These are phyloP conservation scores for Talaromyces borbonicus DNA, from an alignment of 495 filamentous ascomycete genomes.

Conservation along the genomic window DNA sequence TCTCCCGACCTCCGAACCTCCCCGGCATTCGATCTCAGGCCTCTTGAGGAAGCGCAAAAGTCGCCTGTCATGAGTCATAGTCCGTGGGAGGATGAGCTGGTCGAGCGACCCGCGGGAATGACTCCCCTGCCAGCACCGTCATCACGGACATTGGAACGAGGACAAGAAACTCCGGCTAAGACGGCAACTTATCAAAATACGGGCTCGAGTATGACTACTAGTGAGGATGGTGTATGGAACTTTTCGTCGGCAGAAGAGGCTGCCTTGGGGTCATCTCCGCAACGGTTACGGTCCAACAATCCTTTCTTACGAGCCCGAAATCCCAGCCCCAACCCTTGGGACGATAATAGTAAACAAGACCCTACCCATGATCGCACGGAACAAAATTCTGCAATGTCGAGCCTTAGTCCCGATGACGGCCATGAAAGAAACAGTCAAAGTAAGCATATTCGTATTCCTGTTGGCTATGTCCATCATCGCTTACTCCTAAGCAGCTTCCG, in stretches of 20 bases:
- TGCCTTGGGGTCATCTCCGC: conserved; percentile 1
- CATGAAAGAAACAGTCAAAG: conserved; percentile 9
- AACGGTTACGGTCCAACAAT: conserved; percentile 31
- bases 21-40: conserved; percentile 35
- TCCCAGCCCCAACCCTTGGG: conserved; percentile 16
- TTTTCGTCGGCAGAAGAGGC: not conserved
- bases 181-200: conserved; percentile 9
- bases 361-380: not conserved
- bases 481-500: conserved; percentile 22
- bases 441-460: not conserved
- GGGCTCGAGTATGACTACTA: not conserved
- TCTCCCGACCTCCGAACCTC: conserved; percentile 36
- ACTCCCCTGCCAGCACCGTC: not conserved
- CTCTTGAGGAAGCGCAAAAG: conserved; percentile 33
- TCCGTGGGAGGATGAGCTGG: conserved; percentile 26
- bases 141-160: not conserved
- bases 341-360: conserved; percentile 15
- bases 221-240: not conserved
- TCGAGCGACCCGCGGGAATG: conserved; percentile 14
- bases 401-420: not conserved
- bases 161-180: not conserved
- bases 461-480: not conserved
- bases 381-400: not conserved
- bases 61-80: conserved; percentile 23
- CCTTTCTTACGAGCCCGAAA: conserved; percentile 30